Conservation (phyloP, 805 yeast species). For the Sungouiozyma intestinalis region DNA sequence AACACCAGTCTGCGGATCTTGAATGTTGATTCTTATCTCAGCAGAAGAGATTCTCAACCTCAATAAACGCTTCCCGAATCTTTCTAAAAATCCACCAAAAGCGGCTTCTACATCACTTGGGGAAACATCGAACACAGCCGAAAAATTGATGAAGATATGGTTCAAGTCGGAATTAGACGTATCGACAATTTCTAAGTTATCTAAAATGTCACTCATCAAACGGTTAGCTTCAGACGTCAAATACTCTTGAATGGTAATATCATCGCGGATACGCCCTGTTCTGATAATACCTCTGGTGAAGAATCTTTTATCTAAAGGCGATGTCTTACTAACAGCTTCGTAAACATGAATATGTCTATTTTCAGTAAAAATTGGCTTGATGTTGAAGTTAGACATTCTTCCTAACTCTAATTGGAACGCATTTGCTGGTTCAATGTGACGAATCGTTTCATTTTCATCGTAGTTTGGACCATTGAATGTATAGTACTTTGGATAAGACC, state of each 20-base stretch:
- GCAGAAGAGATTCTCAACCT: slow-evolving; percentile 95
- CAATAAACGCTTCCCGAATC: slow-evolving; percentile 96
- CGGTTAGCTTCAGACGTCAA: slow-evolving; percentile 94
- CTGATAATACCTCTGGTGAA: slow-evolving; percentile 96
- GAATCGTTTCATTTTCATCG: slow-evolving; percentile 80
- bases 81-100: slow-evolving; percentile 92
- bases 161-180: slow-evolving; percentile 92
- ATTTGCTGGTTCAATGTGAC: slow-evolving; percentile 96
- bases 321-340: slow-evolving; percentile 90
- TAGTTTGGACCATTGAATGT: slow-evolving; percentile 88
- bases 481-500: slow-evolving; percentile 88
- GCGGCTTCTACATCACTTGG: slow-evolving; percentile 97
- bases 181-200: slow-evolving; percentile 88
- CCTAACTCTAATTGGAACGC: slow-evolving; percentile 95
- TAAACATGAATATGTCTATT: slow-evolving; percentile 96
- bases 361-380: slow-evolving; percentile 90
- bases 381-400: slow-evolving; percentile 87
- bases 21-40: slow-evolving; percentile 91
- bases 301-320: slow-evolving; percentile 87
- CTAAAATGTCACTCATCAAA: slow-evolving; percentile 90
- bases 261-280: slow-evolving; percentile 90
- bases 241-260: slow-evolving; percentile 85
- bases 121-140: slow-evolving; percentile 87
- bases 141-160: slow-evolving; percentile 93
- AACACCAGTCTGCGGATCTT: slow-evolving; percentile 75